Evolutionary conservation across 768 basidiomycete genomes (phyloP), one percentile per base, ranked within the genome.

Genomic region (Trametopsis cervina): DNA sequence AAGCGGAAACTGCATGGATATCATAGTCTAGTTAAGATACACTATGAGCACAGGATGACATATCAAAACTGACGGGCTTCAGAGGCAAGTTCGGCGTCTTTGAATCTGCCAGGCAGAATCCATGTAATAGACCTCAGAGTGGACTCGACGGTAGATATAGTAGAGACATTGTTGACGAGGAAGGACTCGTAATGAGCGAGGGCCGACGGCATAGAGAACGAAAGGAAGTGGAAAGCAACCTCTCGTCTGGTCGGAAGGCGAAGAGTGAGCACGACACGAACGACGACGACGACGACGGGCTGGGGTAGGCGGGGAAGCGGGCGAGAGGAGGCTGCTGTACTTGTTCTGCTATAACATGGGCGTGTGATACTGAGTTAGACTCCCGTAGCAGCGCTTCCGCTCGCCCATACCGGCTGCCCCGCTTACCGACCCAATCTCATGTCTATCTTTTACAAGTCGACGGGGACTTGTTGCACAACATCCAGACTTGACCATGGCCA

Each of bases 31-130:
- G 38, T 44, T 23, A 49, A 46, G 24, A 48, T 23, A 21, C 42
- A 43, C 26, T 53, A 46, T 40, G 27, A 25, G 42, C 47, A 41
- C 46, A 25, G 18, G 51, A 57, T 39, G 51, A 52, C 42, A 33
- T 33, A 33, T 33, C n/a, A 47, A 47, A 52, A 88, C 92, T 76
- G 56, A 95, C 94, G 72, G 60, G 86, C 81, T 78, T 98, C 95
- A 11, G 91, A 92, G 51, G 89, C 93, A 42, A 98, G 72, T 65
- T 97, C 94, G 40, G 93, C 92, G 75, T 97, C 94, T 67, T 91
- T 92, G 77, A 98, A 97, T 54, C 93, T 78, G 51, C 94, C 94
- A 38, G 95, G 95, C 38, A 98, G 70, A 58, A 98, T 83, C 93
- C 94, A 98, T 40, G 92, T 93, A 49, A 97, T 68, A 33, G 91